Conservation (phyloP, 495 filamentous ascomycete genomes). For the Aspergillus diversus region DNA sequence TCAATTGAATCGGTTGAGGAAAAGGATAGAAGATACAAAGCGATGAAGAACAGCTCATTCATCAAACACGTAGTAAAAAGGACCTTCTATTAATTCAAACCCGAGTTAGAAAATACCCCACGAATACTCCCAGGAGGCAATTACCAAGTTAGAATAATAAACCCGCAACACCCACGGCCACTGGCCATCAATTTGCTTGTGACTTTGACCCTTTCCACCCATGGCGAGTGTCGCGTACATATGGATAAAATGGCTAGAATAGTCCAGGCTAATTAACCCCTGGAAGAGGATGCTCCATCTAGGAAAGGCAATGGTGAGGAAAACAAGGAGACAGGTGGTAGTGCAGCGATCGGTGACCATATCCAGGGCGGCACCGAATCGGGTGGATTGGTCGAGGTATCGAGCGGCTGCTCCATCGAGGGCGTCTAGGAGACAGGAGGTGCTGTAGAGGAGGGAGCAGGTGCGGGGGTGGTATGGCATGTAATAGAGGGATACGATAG, state of each 20-base stretch:
- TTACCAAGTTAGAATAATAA: constrained; percentile 7
- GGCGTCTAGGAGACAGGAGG: constrained; percentile 92
- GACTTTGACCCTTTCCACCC: constrained; percentile 74
- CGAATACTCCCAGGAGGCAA: not conserved
- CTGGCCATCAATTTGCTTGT: constrained; percentile 80
- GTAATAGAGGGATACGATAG: constrained; percentile 91
- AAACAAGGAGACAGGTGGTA: constrained; percentile 89
- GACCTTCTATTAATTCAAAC: constrained; percentile 63
- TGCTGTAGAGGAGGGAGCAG: constrained; percentile 85
- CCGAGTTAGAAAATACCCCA: not conserved
- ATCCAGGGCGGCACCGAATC: constrained; percentile 93
- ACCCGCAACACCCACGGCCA: constrained; percentile 9
- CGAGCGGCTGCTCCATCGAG: constrained; percentile 91
- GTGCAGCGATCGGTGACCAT: constrained; percentile 98
- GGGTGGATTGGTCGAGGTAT: constrained; percentile 83
- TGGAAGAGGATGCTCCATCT: constrained; percentile 92
- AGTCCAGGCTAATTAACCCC: constrained; percentile 83
- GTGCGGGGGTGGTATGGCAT: constrained; percentile 96
- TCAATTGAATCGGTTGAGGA: constrained; percentile 67
- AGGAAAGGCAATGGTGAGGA: constrained; percentile 87
- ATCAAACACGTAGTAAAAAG: constrained; percentile 85
- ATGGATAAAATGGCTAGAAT: constrained; percentile 96
- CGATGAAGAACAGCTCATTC: constrained; percentile 96
- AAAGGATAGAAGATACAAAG: constrained; percentile 95
- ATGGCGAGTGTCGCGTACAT: constrained; percentile 88